These are phyloP conservation scores for Isochrysis galbana DNA, from an alignment of 78 protist genomes.

Conservation along the genomic window DNA sequence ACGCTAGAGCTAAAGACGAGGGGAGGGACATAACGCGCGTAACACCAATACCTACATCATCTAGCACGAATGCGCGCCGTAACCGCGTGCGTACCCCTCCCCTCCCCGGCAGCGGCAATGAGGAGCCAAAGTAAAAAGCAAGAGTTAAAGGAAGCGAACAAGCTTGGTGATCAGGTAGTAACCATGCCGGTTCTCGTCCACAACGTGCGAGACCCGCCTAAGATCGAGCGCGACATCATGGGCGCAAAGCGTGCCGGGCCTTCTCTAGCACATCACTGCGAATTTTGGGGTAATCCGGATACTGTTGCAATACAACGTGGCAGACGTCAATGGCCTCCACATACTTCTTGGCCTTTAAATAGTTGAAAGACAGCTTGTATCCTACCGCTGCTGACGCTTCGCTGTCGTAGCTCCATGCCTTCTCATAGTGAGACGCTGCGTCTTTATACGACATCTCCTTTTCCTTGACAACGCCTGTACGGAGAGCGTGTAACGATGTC, in stretches of 20 bases:
- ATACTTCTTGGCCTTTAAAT: conserved; percentile 77
- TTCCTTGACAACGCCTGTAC: conserved; percentile 21
- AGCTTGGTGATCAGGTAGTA: too few relatives aligned
- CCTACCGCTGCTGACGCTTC: conserved; percentile 61
- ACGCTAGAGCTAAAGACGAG: too few relatives aligned
- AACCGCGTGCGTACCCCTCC: too few relatives aligned
- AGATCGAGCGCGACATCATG: not conserved
- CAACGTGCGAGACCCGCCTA: too few relatives aligned
- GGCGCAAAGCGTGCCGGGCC: conserved; percentile 25
- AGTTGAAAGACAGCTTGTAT: conserved; percentile 78
- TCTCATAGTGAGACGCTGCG: conserved; percentile 69
- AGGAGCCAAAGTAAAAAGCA: too few relatives aligned
- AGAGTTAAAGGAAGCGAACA: too few relatives aligned
- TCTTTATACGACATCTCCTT: conserved; percentile 65
- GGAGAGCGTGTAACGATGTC: too few relatives aligned
- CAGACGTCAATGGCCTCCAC: conserved; percentile 76
- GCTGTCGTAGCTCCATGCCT: conserved; percentile 65
- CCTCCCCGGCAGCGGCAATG: too few relatives aligned
- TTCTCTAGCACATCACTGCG: conserved; percentile 67
- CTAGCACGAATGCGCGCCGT: too few relatives aligned
- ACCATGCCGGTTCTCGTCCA: too few relatives aligned
- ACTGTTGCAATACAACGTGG: conserved; percentile 55
- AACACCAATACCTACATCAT: too few relatives aligned
- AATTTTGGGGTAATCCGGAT: conserved; percentile 64
- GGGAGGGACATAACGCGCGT: too few relatives aligned